Base-by-base conservation (phyloP, 1,139 yeast species). In the Pichia terricola region DNA sequence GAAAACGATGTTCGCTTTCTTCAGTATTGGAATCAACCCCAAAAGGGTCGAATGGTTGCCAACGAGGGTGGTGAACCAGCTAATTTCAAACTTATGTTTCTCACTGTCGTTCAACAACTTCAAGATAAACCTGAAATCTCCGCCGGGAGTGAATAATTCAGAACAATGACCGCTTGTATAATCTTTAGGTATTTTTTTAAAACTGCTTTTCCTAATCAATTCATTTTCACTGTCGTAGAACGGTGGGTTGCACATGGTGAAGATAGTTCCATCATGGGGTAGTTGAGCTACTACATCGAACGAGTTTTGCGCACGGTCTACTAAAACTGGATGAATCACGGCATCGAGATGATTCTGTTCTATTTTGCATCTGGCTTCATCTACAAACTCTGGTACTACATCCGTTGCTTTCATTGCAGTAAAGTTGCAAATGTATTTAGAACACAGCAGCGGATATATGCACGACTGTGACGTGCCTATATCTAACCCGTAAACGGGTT, bases 161-260 rank as follows among this genome's bases (percentile, higher is more conserved):
- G 48, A 34, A 3, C 4, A 4, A 25, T 40, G 42, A 4, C 46
- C 48, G 3, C 35, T 27, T 9, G 43, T 43, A 10, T 7, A 11
- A 8, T 35, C 39, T 40, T 26, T 28, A 7, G 55, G 28, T 25
- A n/a, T 44, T n/a, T 48, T 38, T 9, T 16, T 22, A 11, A 46
- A 7, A n/a, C 25, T 34, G 25, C 25, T n/a, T 9, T 7, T 9
- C 25, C 35, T 30, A 30, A 6, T 46, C 50, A 69, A 46, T 36
- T 69, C 74, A 1, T 53, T 56, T 1, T 32, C 26, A 2, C 66
- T 59, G 3, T 52, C 47, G 49, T 69, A 71, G 45, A 71, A 71
- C 1, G 76, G 76, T 10, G 76, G 76, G 45, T 71, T 71, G 48
- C 75, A 69, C 50, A 70, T 57, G 7, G 63, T 57, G 42, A 69